Evolutionary conservation across 768 basidiomycete genomes (phyloP), one percentile per base, ranked within the genome.

Genomic region (Leccinum olivaceopallidum): DNA sequence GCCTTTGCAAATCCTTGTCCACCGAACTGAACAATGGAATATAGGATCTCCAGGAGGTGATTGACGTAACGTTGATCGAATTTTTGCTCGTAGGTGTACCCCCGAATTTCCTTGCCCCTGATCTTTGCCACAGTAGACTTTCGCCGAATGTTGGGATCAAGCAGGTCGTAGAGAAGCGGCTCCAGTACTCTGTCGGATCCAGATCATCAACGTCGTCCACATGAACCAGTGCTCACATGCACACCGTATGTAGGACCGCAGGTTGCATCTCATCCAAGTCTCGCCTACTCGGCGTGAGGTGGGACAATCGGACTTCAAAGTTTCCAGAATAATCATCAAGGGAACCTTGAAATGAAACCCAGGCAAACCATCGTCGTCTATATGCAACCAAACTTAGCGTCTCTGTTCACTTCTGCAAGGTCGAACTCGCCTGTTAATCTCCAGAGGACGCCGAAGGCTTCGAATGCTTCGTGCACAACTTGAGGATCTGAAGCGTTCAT

Each of bases 211-310:
- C 36, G 3, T 32, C 18, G 10, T 44, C 26, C 18, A 26, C 48
- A 24, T 42, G 30, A 20, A 59, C 26, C 18, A 55, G n/a, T 30
- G 12, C 9, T 28, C 9, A 3, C 2, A 48, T 20, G 13, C 57
- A 37, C 73, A 95, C 94, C 95, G 85, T 60, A 94, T 78, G 71
- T 96, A 96, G 2, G 94, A 95, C 71, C 90, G 92, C 32, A 98
- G 80, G 67, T 87, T 94, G 69, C 93, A 94, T 28, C 95, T 84
- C 90, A 99, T 94, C 97, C 97, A 99, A 0, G 94, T 94, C 73
- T 98, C 96, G 14, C 92, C 92, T 34, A 91, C 80, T 12, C 94
- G 83, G 28, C 90, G 86, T 10, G 90, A 73, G 61, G 76, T 77
- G 8, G 93, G 90, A 64, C 94, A 87, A 34, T 88, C 86, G 42